Percentiles rank a stretch among this genome's conserved stretches.
Conservation (phyloP, 1,139 yeast genomes). For the Geotrichum bryndzae region DNA sequence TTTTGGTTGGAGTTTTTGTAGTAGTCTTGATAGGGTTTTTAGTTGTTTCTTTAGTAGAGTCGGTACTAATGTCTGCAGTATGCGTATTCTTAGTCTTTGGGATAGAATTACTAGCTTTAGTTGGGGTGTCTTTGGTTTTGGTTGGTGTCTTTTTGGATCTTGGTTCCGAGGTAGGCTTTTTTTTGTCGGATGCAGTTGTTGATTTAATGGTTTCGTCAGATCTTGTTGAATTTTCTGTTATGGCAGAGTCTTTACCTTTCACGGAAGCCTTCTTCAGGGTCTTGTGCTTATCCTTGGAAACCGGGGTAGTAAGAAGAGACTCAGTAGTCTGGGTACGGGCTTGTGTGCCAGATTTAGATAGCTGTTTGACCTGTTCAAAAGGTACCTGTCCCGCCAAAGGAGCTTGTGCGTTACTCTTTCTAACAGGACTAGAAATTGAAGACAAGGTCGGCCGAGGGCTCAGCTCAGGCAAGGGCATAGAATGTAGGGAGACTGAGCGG, state of each 20-base stretch:
- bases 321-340: not conserved
- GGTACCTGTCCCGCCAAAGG: not conserved
- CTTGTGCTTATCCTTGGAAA: not conserved
- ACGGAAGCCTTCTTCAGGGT: not conserved
- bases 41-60: not conserved
- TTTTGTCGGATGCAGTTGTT: not conserved
- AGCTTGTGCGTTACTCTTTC: constrained; percentile 5
- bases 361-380: not conserved
- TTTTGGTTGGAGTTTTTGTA: not conserved
- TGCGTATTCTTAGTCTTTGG: not conserved
- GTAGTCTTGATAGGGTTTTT: not conserved
- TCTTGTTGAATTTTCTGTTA: not conserved
- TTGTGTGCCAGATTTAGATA: not conserved
- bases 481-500: constrained; percentile 6
- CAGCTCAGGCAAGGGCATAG: constrained; percentile 10
- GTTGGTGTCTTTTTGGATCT: not conserved
- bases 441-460: not conserved
- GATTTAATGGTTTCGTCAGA: not conserved
- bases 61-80: not conserved
- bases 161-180: not conserved
- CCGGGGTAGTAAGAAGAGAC: not conserved
- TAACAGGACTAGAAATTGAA: constrained; percentile 3
- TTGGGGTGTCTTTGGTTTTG: not conserved
- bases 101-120: not conserved
- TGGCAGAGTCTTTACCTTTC: not conserved